Evolutionary conservation across 208 protist genomes (phyloP).

Genomic region (Acanthamoeba rhysodes): DNA sequence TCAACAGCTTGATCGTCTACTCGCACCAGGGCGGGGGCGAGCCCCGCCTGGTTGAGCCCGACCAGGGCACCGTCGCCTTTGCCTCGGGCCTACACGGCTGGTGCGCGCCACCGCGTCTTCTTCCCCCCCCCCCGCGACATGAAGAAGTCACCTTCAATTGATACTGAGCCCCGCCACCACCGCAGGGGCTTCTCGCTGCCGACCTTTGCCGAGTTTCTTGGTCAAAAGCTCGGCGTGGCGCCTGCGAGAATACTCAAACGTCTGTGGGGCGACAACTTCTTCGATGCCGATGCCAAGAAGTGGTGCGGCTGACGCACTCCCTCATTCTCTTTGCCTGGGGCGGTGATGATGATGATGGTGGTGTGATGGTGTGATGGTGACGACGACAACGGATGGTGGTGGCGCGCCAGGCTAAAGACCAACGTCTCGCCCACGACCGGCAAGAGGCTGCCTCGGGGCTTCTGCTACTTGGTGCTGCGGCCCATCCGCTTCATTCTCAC

Average conservation of each 20-base stretch:
- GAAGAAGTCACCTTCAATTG: no score
- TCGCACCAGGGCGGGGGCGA: constrained; percentile 96
- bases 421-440: constrained; percentile 74
- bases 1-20: constrained; percentile 98
- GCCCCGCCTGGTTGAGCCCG: constrained; percentile 90
- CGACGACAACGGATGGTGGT: no score
- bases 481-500: constrained; percentile 98
- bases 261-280: constrained; percentile 99
- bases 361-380: neutral
- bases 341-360: neutral
- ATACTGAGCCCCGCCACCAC: no score
- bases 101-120: constrained; percentile 50
- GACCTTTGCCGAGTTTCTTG: constrained; percentile 96
- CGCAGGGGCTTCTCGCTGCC: constrained; percentile 96
- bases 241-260: constrained; percentile 92
- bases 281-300: constrained; percentile 95
- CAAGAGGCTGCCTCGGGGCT: constrained; percentile 90
- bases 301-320: constrained; percentile 85
- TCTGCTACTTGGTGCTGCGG: constrained; percentile 98
- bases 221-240: constrained; percentile 95
- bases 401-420: neutral
- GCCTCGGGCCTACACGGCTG: constrained; percentile 99
- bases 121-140: no score
- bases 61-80: constrained; percentile 98
- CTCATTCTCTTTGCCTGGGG: no score